Evolutionary conservation across 1,284 basidiomycete genomes (phyloP), one percentile per base, ranked within the genome.

Genomic region (Bjerkandera adusta): DNA sequence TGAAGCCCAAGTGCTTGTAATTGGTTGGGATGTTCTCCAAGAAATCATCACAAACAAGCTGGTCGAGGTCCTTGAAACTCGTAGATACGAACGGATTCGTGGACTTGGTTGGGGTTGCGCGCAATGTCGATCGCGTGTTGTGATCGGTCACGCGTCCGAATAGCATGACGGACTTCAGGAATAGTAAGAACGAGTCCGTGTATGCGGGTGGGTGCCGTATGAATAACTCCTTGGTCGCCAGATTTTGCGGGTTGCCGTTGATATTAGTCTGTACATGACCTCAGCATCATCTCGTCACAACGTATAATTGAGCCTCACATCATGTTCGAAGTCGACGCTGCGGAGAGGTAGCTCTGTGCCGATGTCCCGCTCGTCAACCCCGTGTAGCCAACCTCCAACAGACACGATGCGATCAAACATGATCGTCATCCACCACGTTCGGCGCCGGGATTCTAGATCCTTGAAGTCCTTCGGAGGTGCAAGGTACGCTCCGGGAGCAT

Each of bases 371-470:
- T 91, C 88, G 56, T 89, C 85, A 10, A 91, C 77, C 12, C 80
- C 81, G 59, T 91, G 88, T 38, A 89, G 75, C 89, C 89, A 91
- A n/a, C 89, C 88, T 33, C 88, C 89, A n/a, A 89, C 82, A 16
- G 87, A 89, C 15, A 83, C 87, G 37, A 89, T 87, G 24, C 88
- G 83, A 65, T 91, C 88, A 60, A 91, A 89, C 46, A 89, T 68
- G 34, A 91, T 80, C 10, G 86, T 82, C 84, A 89, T 89, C 88
- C 88, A 91, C 89, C 89, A 91, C 12, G 87, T 85, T 47, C 89
- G 73, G 44, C 89, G 73, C 51, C 89, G 73, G 36, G 77, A 80
- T 65, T 91, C 88, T 43, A 90, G 65, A 51, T 91, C 89, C 26
- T 77, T 75, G 39, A 79, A 64, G 59, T 85, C 83, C 60, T 77